phyloP scores from a whole-genome alignment of 805 yeast genomes.

The Candida boidinii region DNA sequence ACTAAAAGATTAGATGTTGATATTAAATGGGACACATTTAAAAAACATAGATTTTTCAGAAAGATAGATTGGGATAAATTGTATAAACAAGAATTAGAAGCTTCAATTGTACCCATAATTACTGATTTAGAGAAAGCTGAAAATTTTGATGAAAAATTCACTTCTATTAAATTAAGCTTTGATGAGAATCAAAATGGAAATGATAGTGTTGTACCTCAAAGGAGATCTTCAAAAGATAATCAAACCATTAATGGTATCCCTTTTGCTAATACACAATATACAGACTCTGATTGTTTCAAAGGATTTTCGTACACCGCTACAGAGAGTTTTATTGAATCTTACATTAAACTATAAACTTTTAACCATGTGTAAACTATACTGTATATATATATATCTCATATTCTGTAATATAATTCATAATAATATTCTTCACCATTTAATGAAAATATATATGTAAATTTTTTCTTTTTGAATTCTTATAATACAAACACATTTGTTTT shows the following conservation, averaged over 20 bases:
- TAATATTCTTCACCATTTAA: too few species aligned
- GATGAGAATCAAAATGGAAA: conserved; percentile 2
- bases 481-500: conserved; percentile 41
- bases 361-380: too few species aligned
- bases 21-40: conserved; percentile 41
- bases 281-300: conserved; percentile 25
- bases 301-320: conserved; percentile 40
- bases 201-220: background rate
- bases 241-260: background rate
- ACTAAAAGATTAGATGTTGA: conserved; percentile 51
- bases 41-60: conserved; percentile 64
- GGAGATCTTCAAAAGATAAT: background rate
- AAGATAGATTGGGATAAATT: conserved; percentile 59
- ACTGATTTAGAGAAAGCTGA: conserved; percentile 71
- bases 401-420: too few species aligned
- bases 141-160: conserved; percentile 70
- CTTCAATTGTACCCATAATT: conserved; percentile 71
- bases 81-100: conserved; percentile 37
- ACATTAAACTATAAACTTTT: too few species aligned
- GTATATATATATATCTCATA: too few species aligned
- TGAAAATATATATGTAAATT: too few species aligned
- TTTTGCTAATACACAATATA: background rate
- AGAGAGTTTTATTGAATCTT: conserved; percentile 25
- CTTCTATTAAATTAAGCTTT: conserved; percentile 42
- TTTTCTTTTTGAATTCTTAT: too few species aligned